These are phyloP conservation scores for Phytophthora sp. DNA, from an alignment of 352 stramenopile genomes.

Conservation along the genomic window DNA sequence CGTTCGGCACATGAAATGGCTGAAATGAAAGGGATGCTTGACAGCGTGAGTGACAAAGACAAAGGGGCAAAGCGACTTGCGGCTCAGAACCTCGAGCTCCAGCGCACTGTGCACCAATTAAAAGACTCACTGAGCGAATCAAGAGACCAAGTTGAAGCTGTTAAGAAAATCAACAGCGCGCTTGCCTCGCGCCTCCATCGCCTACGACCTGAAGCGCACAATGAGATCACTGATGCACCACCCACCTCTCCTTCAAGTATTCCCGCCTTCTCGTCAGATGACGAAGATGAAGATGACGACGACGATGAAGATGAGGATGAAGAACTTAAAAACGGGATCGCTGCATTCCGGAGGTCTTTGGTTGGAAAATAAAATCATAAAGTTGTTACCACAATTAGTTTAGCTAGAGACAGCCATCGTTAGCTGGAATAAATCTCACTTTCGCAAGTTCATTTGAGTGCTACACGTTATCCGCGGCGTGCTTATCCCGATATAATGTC, in stretches of 20 bases:
- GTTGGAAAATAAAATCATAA: constrained; percentile 15
- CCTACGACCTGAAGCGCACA: constrained; percentile 55
- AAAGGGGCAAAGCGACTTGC: constrained; percentile 62
- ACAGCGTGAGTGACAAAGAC: constrained; percentile 70
- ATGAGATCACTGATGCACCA: constrained; percentile 56
- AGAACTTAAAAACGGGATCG: constrained; percentile 43
- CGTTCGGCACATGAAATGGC: constrained; percentile 56
- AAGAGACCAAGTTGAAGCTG: constrained; percentile 70
- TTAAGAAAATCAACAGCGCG: constrained; percentile 79
- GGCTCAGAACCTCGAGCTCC: constrained; percentile 70
- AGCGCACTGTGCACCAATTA: constrained; percentile 76
- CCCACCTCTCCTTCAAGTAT: constrained; percentile 38
- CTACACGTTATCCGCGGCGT: too few species aligned
- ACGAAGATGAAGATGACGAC: constrained; percentile 59
- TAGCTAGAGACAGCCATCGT: neutral
- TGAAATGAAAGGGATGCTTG: constrained; percentile 65
- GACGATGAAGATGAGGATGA: constrained; percentile 50
- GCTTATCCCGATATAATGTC: too few species aligned
- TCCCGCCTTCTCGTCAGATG: constrained; percentile 58
- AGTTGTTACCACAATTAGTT: neutral
- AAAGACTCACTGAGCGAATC: constrained; percentile 74
- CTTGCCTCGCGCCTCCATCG: constrained; percentile 70
- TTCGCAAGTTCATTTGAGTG: too few species aligned
- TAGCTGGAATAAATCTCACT: too few species aligned
- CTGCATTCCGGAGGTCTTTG: constrained; percentile 46